These are phyloP conservation scores for Posidonia oceanica DNA, from an alignment of 116 monocot genomes.

Conservation along the genomic window DNA sequence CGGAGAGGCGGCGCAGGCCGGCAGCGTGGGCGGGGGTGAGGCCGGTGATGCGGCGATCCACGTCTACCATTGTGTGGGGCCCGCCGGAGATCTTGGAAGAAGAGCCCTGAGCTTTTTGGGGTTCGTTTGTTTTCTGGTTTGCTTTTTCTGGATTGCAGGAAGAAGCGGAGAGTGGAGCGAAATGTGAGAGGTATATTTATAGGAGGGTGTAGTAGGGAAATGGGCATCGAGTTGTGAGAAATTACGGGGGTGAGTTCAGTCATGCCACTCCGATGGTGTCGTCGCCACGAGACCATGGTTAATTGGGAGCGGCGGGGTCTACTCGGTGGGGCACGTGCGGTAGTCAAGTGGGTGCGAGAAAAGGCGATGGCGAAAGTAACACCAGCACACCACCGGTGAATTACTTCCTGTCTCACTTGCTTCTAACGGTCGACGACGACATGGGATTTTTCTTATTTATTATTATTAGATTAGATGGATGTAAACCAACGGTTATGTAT, in stretches of 20 bases:
- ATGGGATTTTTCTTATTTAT: too few species aligned
- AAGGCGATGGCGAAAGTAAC: too few species aligned
- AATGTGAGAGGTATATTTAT: too few species aligned
- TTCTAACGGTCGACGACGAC: background rate
- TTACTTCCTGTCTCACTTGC: background rate
- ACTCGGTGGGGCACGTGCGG: background rate
- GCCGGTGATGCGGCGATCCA: slow-evolving; percentile 35
- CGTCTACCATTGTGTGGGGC: slow-evolving; percentile 48
- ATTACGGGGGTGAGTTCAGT: background rate
- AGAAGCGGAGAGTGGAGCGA: too few species aligned
- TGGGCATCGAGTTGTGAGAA: background rate
- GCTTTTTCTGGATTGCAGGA: background rate
- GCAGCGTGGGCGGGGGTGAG: slow-evolving; percentile 41
- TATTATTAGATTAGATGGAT: too few species aligned
- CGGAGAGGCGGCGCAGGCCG: slow-evolving; percentile 61
- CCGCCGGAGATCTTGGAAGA: background rate
- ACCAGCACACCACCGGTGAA: background rate
- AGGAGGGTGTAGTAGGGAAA: too few species aligned
- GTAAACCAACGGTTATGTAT: too few species aligned
- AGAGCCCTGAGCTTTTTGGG: background rate
- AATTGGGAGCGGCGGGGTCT: too few species aligned
- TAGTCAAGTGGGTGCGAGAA: background rate
- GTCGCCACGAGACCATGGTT: background rate
- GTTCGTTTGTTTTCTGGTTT: background rate
- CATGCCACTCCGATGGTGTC: background rate